Base-by-base conservation (phyloP, 371 early-diverging fungal genomes). In the Syncephalis fuscata region DNA sequence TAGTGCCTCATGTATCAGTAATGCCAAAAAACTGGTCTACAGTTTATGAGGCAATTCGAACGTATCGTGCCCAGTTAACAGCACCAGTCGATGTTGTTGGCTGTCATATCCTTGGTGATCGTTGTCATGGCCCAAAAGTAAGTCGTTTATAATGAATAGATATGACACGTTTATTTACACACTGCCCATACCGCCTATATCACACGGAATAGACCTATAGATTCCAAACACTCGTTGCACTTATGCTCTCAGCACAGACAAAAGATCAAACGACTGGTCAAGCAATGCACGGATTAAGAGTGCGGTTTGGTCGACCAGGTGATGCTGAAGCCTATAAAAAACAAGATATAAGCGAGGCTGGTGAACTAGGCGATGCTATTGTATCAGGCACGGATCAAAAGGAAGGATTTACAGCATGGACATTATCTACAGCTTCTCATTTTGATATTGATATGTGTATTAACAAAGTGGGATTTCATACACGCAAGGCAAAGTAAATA, bases 31-130 rank as follows among this genome's bases (percentile, higher is more conserved):
- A 78, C 32, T 92, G 92, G 92, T 58, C 69, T 22, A 57, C 63
- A 22, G 77, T 81, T 0, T 73, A 76, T 53, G 65, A 76, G 20
- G 52, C 58, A 20, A 72, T 92, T 41, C 63, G 68, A 42, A 69
- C 64, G 14, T 84, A 65, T 58, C 67, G 90, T 17, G 53, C 71
- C 25, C 54, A 51, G 4, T 58, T 72, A 50, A 43, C 60, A 10
- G 96, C 98, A 3, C 94, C 95, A 1, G 99, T 99, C 3, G 99
- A 99, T 63, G 80, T 82, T 0, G 83, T 92, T 66, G 99, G 99
- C 0, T 97, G 98, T 64, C 85, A 74, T 41, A 60, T 71, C 16
- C 57, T 90, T 23, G 87, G 77, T 8, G 76, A 82, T 24, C 58
- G 52, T 46, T 42, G 48, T 38, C 55, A 61, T 27, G 59, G 60